A percentile compares a stretch with the other conserved stretches of the same genome.
Evolutionary conservation across 2,329 filamentous ascomycete genomes (phyloP).

Genomic region (Fusarium palustre): DNA sequence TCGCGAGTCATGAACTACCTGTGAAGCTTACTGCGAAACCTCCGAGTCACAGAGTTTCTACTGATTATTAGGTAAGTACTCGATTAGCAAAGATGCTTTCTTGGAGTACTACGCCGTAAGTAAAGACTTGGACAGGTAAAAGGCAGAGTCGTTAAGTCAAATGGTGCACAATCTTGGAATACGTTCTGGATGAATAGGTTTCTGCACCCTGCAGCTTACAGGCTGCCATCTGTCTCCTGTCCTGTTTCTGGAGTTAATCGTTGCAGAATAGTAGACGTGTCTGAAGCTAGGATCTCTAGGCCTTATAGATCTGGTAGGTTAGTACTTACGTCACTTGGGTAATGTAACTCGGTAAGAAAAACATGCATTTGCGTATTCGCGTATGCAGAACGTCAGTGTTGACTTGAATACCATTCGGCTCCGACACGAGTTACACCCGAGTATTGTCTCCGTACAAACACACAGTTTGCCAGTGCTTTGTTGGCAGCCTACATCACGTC

Average conservation of each 20-base stretch:
- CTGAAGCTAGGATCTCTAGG: not conserved
- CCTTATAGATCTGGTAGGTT: not conserved
- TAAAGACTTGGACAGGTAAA: not conserved
- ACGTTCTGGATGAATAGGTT: not conserved
- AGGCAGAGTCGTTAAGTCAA: not conserved
- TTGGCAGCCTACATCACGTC: conserved; percentile 6
- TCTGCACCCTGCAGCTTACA: not conserved
- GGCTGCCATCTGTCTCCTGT: not conserved
- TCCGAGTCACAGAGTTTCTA: not conserved
- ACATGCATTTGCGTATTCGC: not conserved
- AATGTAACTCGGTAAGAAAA: not conserved
- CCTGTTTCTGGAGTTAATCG: not conserved
- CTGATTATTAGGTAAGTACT: not conserved
- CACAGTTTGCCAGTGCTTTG: conserved; percentile 2
- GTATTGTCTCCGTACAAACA: not conserved
- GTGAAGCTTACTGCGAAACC: not conserved
- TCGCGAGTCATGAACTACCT: not conserved
- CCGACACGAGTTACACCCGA: conserved; percentile 15
- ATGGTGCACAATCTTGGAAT: not conserved
- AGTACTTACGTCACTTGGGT: not conserved
- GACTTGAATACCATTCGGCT: conserved; percentile 10
- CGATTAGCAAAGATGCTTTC: not conserved
- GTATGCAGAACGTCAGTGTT: not conserved
- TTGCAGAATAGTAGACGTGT: not conserved
- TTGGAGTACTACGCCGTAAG: not conserved